These are phyloP conservation scores for Colletotrichum aenigma DNA, from an alignment of 2,329 filamentous ascomycete genomes.

Conservation along the genomic window DNA sequence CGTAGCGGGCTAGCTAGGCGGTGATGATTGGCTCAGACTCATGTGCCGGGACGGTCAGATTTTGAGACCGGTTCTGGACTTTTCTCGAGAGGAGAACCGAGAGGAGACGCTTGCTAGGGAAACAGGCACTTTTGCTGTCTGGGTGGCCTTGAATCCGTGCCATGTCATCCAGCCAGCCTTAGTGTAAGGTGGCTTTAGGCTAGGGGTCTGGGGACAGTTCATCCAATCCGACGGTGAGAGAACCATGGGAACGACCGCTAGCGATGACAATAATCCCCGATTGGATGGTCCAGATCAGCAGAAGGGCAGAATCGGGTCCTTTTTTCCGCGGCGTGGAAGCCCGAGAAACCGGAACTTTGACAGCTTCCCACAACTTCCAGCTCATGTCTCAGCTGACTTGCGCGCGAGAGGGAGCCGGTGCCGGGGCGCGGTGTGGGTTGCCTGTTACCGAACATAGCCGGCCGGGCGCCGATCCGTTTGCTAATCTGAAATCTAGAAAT, in stretches of 20 bases:
- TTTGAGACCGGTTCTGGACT: slow-evolving; percentile 5
- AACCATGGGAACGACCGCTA: not conserved
- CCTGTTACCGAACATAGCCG: slow-evolving; percentile 13
- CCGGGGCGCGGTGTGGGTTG: not conserved
- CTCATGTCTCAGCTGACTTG: not conserved
- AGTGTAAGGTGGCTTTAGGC: not conserved
- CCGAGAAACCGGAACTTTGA: not conserved
- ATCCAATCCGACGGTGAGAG: not conserved
- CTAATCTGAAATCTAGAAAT: not conserved
- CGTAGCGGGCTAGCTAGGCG: not conserved
- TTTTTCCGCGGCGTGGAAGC: not conserved
- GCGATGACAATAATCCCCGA: slow-evolving; percentile 4
- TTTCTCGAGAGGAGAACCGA: not conserved
- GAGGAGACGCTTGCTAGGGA: not conserved
- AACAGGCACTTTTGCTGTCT: slow-evolving; percentile 7
- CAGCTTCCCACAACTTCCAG: not conserved
- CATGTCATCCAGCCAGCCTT: not conserved
- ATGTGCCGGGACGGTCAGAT: not conserved
- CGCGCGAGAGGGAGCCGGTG: not conserved
- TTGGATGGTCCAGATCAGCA: not conserved
- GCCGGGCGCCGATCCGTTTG: not conserved
- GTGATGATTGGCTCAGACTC: not conserved
- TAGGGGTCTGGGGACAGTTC: not conserved
- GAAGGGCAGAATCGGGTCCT: not conserved
- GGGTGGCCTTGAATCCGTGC: not conserved